Evolutionary conservation across 1,284 basidiomycete genomes (phyloP).

Genomic region (Sanguinoderma infundibulare): DNA sequence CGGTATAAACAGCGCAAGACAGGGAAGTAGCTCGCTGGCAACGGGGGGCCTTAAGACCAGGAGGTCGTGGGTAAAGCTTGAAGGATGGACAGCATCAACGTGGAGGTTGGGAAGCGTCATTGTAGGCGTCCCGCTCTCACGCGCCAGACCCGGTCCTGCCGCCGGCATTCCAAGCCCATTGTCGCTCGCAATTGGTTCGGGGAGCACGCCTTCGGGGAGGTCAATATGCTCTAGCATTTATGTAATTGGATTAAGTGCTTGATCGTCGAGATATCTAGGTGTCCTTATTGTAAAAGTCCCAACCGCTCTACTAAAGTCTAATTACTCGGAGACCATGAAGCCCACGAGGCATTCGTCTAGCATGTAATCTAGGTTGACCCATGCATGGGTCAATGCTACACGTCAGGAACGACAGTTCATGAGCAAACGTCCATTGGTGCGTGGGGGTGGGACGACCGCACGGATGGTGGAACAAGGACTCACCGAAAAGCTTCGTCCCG

Average conservation of each 20-base stretch:
- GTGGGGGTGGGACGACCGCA: background rate
- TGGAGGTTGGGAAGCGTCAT: slow-evolving; percentile 4
- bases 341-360: slow-evolving; percentile 92
- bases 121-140: slow-evolving; percentile 8
- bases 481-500: slow-evolving; percentile 93
- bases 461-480: slow-evolving; percentile 28
- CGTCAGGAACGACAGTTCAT: background rate
- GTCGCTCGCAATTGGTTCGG: background rate
- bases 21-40: background rate
- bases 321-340: slow-evolving; percentile 70
- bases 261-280: background rate
- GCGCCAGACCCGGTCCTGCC: background rate
- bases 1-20: background rate
- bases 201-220: background rate
- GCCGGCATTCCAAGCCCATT: background rate
- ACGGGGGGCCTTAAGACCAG: background rate
- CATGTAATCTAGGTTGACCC: slow-evolving; percentile 96
- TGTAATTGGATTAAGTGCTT: background rate
- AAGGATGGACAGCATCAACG: background rate
- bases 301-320: background rate
- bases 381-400: slow-evolving; percentile 61
- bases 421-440: background rate
- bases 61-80: background rate
- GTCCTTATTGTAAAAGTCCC: background rate
- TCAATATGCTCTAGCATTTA: background rate